phyloP scores from a whole-genome alignment of 495 filamentous ascomycete genomes.

The Friedmanniomyces simplex region DNA sequence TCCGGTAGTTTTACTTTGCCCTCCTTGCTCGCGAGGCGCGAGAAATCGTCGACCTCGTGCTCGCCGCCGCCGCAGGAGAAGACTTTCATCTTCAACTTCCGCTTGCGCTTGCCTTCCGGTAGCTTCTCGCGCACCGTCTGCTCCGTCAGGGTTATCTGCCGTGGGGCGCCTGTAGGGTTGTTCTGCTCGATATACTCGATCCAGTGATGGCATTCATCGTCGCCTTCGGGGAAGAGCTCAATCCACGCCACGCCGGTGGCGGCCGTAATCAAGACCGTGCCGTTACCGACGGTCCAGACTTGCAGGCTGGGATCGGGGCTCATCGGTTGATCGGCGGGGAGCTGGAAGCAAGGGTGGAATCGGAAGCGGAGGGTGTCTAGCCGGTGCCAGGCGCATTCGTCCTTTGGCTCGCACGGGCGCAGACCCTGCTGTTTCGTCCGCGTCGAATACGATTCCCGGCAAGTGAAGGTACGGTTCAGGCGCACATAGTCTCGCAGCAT shows the following conservation, averaged over 20 bases:
- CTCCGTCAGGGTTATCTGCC: conserved; percentile 63
- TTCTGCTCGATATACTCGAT: conserved; percentile 61
- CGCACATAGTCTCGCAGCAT: conserved; percentile 81
- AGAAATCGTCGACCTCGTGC: conserved; percentile 63
- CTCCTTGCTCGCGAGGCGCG: conserved; percentile 52
- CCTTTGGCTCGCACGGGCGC: conserved; percentile 57
- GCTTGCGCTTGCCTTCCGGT: conserved; percentile 59
- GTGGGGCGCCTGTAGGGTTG: conserved; percentile 48
- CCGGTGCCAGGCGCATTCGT: conserved; percentile 83
- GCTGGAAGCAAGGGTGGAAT: conserved; percentile 79
- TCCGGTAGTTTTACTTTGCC: conserved; percentile 65
- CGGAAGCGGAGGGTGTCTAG: conserved; percentile 81
- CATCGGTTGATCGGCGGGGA: conserved; percentile 61
- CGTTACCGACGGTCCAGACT: conserved; percentile 76
- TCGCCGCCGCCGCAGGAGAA: conserved; percentile 65
- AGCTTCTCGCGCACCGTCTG: conserved; percentile 59
- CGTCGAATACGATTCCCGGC: conserved; percentile 70
- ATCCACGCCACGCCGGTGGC: conserved; percentile 69
- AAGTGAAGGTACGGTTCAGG: conserved; percentile 69
- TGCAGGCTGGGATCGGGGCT: conserved; percentile 69
- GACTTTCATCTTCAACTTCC: conserved; percentile 57
- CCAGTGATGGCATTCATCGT: conserved; percentile 63
- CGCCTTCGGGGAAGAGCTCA: conserved; percentile 67
- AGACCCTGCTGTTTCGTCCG: conserved; percentile 69
- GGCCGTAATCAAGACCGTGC: conserved; percentile 69